Conservation (phyloP, 306 rosid genomes). For the Quercus parvula region DNA sequence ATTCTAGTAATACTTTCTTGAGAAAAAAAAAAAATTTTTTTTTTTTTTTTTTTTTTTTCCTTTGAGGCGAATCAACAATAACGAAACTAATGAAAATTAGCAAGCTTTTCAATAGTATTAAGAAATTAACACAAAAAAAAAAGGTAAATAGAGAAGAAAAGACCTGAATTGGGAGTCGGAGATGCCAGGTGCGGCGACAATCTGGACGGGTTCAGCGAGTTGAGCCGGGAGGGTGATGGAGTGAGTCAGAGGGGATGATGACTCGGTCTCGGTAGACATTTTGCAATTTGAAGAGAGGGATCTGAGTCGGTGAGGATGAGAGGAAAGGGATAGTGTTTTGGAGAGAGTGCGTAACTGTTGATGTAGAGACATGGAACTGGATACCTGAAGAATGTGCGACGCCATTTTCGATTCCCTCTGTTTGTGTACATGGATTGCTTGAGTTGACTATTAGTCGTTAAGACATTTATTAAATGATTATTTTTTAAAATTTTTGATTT, state of each 20-base stretch:
- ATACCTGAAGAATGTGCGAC: slow-evolving; percentile 18
- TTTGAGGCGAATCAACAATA: too few relatives aligned
- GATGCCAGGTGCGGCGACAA: slow-evolving; percentile 70
- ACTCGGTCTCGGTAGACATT: slow-evolving; percentile 43
- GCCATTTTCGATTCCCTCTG: too few relatives aligned
- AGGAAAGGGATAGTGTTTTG: slow-evolving; percentile 15
- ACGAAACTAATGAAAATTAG: too few relatives aligned
- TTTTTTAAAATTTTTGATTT: too few relatives aligned
- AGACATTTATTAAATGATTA: too few relatives aligned
- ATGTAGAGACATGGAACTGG: slow-evolving; percentile 21
- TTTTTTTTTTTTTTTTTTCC: too few relatives aligned
- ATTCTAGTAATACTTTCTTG: too few relatives aligned
- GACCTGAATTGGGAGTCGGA: slow-evolving; percentile 74
- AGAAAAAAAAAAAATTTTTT: too few relatives aligned
- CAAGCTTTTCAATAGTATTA: too few relatives aligned
- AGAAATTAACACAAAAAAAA: too few relatives aligned
- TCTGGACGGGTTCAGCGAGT: slow-evolving; percentile 54
- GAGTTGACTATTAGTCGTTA: too few relatives aligned
- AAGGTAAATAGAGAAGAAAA: neutral
- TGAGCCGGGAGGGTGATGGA: slow-evolving; percentile 53
- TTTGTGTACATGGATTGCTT: too few relatives aligned
- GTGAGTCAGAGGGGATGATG: slow-evolving; percentile 43
- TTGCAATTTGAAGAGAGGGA: slow-evolving; percentile 48
- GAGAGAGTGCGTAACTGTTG: slow-evolving; percentile 11
- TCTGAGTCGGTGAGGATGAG: slow-evolving; percentile 13